Evolutionary conservation across 495 filamentous ascomycete genomes (phyloP).

Genomic region (Chaetomium tenue): DNA sequence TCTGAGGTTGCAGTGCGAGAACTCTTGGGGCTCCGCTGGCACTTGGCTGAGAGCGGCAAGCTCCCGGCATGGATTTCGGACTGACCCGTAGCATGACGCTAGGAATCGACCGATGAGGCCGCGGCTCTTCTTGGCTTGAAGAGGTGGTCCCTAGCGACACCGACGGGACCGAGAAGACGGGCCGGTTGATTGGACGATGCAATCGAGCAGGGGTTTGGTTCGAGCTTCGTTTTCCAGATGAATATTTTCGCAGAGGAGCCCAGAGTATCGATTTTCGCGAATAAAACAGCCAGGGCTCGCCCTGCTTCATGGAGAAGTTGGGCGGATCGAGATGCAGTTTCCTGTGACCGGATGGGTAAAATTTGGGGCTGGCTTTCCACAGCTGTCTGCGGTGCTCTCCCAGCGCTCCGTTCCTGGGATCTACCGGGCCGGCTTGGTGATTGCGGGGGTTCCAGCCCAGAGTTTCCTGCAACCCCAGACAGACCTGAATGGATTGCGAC

Average conservation of each 20-base stretch:
- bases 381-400: background rate
- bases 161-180: too few species aligned
- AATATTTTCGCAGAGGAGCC: background rate
- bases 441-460: background rate
- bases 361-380: background rate
- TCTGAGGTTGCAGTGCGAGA: constrained; percentile 12
- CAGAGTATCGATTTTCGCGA: background rate
- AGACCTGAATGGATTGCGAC: background rate
- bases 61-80: constrained; percentile 24
- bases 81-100: constrained; percentile 28
- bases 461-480: background rate
- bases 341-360: background rate
- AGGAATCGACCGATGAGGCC: constrained; percentile 32
- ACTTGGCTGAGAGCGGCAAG: constrained; percentile 19
- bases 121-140: constrained; percentile 25
- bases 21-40: background rate
- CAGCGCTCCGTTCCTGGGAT: constrained; percentile 9
- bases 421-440: background rate
- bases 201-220: background rate
- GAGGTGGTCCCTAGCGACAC: background rate
- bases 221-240: background rate
- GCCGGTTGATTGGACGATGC: background rate
- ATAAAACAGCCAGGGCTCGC: background rate
- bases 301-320: background rate
- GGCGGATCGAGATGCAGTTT: background rate